A percentile compares a stretch with the other conserved stretches of the same genome.
phyloP scores from a whole-genome alignment of 495 filamentous ascomycete genomes.

The Aspergillus panamensis region DNA sequence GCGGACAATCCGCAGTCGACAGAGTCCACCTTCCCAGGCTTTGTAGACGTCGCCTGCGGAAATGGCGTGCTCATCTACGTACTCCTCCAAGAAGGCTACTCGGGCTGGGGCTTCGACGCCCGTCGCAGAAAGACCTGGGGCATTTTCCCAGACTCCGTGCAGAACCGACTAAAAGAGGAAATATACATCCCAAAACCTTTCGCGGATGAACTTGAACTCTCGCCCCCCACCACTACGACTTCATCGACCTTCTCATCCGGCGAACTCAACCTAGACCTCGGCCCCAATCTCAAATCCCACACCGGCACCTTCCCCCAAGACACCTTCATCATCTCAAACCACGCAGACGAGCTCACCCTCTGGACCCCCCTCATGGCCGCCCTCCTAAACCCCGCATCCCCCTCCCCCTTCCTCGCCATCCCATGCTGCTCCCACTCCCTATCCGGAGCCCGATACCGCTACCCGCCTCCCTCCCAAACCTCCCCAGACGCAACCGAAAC shows the following conservation, averaged over 20 bases:
- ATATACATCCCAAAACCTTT: slow-evolving; percentile 69
- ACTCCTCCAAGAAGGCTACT: slow-evolving; percentile 75
- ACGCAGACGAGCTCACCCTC: slow-evolving; percentile 90
- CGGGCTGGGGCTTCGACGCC: slow-evolving; percentile 89
- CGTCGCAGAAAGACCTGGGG: slow-evolving; percentile 77
- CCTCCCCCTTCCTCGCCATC: slow-evolving; percentile 76
- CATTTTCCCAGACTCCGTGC: slow-evolving; percentile 56
- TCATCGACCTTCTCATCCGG: neutral
- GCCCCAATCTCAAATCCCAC: slow-evolving; percentile 43
- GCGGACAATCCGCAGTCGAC: slow-evolving; percentile 4
- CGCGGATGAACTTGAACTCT: slow-evolving; percentile 22
- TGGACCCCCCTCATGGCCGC: slow-evolving; percentile 92
- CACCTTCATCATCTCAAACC: slow-evolving; percentile 94
- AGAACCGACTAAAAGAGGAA: slow-evolving; percentile 59
- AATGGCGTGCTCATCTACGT: slow-evolving; percentile 92
- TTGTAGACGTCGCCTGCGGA: slow-evolving; percentile 93
- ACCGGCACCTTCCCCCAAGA: slow-evolving; percentile 67
- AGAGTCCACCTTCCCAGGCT: slow-evolving; percentile 64
- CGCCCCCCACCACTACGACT: neutral
- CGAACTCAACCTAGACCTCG: slow-evolving; percentile 16
- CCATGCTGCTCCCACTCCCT: slow-evolving; percentile 93
- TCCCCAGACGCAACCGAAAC: neutral
- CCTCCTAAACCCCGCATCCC: slow-evolving; percentile 53
- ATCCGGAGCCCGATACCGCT: slow-evolving; percentile 67
- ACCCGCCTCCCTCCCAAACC: slow-evolving; percentile 42